Evolutionary conservation across 176 grass and related monocot species (phyloP), one percentile per base, ranked within the genome.

Genomic region (Neostapfia colusana): DNA sequence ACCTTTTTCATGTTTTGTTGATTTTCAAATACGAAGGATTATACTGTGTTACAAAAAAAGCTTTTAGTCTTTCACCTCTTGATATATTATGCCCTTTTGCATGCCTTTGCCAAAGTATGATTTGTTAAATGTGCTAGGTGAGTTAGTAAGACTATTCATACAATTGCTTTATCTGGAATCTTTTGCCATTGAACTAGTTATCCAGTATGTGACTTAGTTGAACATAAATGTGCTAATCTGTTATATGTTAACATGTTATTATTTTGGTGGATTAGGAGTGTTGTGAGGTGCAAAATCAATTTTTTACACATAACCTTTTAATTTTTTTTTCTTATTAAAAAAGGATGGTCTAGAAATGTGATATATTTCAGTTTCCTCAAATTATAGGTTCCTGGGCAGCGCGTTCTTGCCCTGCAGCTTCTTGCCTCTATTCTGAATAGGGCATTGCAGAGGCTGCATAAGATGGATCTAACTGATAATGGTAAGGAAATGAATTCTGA

Each of bases 301-400:
- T 2, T 31, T 31, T 24, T 53, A 44, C 58, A 4, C 17, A 38
- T 72, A 12, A 66, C 39, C 13, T 58, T 37, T 31, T 31, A 3
- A 31, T 12, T 18, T 26, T 1, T 21, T 45, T 12, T 18, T 26
- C 2, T 21, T 45, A 46, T 31, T 67, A 63, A 39, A 59, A 23
- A 56, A 41, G 15, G 8, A 14, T 71, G 34, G 54, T 65, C 31
- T 27, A 24, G 10, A 78, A 62, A 84, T 82, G 28, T 35, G 4
- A 79, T 86, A 63, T 85, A 62, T 73, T 83, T 76, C 11, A 27
- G 37, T 35, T 70, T 56, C 42, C 76, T 88, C 63, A 53, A 82
- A 87, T 58, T 81, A 42, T 84, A 98, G 95, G 83, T 98, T 88
- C 87, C 95, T 80, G 91, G 95, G 43, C 95, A 98, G 80, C 85